Percentiles rank a stretch among this genome's conserved stretches.
Evolutionary conservation across 2,329 filamentous ascomycete genomes (phyloP).

Genomic region (Stemphylium lycopersici): DNA sequence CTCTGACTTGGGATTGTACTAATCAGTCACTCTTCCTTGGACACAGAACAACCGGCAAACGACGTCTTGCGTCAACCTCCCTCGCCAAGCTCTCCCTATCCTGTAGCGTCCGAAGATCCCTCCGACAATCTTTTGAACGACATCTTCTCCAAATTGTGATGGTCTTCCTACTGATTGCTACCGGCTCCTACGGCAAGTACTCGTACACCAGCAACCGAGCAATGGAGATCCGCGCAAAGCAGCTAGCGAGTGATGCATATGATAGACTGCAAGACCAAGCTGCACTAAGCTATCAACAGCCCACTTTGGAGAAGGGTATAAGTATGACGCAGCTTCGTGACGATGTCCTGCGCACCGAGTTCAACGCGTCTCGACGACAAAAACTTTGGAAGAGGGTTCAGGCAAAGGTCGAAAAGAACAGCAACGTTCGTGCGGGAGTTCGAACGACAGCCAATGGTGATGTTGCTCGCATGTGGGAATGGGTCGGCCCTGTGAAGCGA

Average conservation of each 20-base stretch:
- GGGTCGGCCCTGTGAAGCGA: conserved; percentile 66
- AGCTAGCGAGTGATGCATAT: conserved; percentile 82
- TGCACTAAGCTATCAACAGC: conserved; percentile 72
- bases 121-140: conserved; percentile 81
- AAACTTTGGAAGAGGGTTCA: conserved; percentile 84
- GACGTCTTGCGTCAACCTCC: conserved; percentile 79
- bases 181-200: conserved; percentile 66
- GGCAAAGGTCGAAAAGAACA: conserved; percentile 88
- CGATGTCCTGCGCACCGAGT: conserved; percentile 83
- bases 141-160: conserved; percentile 81
- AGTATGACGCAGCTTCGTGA: conserved; percentile 89
- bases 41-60: conserved; percentile 73
- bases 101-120: conserved; percentile 78
- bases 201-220: conserved; percentile 67
- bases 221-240: conserved; percentile 75
- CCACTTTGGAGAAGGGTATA: conserved; percentile 74
- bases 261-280: conserved; percentile 84
- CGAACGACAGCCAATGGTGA: conserved; percentile 63
- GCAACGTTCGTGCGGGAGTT: conserved; percentile 83
- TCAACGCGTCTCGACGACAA: conserved; percentile 76
- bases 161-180: conserved; percentile 58
- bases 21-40: conserved; percentile 79
- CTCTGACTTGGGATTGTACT: conserved; percentile 62
- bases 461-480: conserved; percentile 70
- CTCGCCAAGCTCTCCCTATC: conserved; percentile 88